Percentiles rank a stretch among this genome's conserved stretches.
Conservation (phyloP, 2,329 filamentous ascomycete genomes). For the Dryadomyces quercivorus region DNA sequence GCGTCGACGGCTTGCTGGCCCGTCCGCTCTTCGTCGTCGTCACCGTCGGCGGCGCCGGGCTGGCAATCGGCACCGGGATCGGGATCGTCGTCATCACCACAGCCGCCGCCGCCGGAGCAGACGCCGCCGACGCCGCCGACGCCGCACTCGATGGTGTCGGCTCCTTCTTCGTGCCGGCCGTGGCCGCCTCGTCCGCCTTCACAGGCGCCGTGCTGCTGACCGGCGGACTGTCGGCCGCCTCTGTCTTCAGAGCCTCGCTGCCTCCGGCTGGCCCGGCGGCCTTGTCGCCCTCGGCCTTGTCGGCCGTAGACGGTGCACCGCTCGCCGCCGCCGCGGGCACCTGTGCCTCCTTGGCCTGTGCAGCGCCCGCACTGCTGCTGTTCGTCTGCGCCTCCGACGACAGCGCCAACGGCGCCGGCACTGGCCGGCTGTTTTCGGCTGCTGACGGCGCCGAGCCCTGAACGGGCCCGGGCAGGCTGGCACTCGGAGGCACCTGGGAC, state of each 20-base stretch:
- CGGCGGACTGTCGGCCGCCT: constrained; percentile 13
- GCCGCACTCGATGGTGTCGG: constrained; percentile 22
- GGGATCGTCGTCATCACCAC: constrained; percentile 24
- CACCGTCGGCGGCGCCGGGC: background rate
- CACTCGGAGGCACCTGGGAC: background rate
- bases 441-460: no score
- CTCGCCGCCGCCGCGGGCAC: background rate
- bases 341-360: constrained; percentile 21
- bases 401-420: constrained; percentile 36
- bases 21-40: constrained; percentile 48
- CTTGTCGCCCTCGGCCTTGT: background rate
- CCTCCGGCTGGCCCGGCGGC: background rate
- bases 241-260: constrained; percentile 18
- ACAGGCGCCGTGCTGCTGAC: background rate
- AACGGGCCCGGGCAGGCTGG: background rate
- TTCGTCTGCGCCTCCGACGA: background rate
- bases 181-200: constrained; percentile 25
- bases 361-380: constrained; percentile 10
- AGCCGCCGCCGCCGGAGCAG: background rate
- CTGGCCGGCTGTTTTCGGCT: constrained; percentile 39
- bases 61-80: constrained; percentile 16
- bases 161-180: constrained; percentile 29
- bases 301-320: background rate
- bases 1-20: constrained; percentile 55
- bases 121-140: constrained; percentile 9